Percentiles rank a stretch among this genome's conserved stretches.
phyloP scores from a whole-genome alignment of 306 rosid genomes.

The Pyrus betulifolia region DNA sequence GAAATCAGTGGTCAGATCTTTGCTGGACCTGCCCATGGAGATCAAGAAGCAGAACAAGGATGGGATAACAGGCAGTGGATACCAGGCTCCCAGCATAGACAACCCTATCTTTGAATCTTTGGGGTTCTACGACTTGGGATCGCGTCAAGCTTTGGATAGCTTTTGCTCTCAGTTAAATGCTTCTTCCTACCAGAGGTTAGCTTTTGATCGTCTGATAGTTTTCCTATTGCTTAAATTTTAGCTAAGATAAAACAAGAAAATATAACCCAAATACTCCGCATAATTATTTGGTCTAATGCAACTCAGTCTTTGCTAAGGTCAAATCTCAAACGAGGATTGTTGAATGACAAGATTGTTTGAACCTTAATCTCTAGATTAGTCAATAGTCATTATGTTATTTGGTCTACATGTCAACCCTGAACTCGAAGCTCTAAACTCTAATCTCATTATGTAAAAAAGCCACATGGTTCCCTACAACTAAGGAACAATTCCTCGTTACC shows the following conservation, averaged over 20 bases:
- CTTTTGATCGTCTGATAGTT: background rate
- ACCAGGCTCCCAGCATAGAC: slow-evolving; percentile 21
- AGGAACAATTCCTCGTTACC: too few species aligned
- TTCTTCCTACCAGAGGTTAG: slow-evolving; percentile 34
- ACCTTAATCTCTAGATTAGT: too few species aligned
- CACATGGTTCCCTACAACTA: too few species aligned
- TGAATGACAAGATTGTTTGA: too few species aligned
- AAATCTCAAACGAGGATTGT: too few species aligned
- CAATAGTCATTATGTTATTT: too few species aligned
- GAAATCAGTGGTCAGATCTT: slow-evolving; percentile 26
- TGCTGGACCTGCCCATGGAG: slow-evolving; percentile 50
- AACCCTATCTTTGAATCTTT: slow-evolving; percentile 51
- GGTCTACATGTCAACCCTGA: too few species aligned
- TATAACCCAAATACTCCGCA: too few species aligned
- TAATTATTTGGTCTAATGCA: too few species aligned
- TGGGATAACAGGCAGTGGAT: slow-evolving; percentile 45
- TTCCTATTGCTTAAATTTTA: background rate
- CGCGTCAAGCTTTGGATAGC: slow-evolving; percentile 26
- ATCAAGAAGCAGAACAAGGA: slow-evolving; percentile 43
- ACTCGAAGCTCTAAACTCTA: too few species aligned
- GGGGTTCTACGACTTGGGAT: slow-evolving; percentile 31
- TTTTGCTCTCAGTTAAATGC: slow-evolving; percentile 44
- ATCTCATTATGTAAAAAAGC: too few species aligned
- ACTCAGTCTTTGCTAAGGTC: too few species aligned
- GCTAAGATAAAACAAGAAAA: background rate